Evolutionary conservation across 2,329 filamentous ascomycete species (phyloP), one percentile per base, ranked within the genome.

Genomic region (Fusarium compactum): DNA sequence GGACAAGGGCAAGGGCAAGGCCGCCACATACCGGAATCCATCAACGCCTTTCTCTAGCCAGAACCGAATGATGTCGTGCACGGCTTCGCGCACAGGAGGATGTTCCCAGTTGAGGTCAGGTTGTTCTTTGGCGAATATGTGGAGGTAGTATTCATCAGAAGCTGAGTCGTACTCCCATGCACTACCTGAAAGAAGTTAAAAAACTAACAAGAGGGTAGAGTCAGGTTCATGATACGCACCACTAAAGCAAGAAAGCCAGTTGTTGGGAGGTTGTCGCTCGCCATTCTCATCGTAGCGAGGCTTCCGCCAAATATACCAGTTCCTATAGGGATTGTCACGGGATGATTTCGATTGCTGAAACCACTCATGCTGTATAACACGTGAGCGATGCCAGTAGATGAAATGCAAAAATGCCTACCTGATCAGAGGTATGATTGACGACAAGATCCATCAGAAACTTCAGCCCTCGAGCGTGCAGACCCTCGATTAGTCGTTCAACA

Each of bases 101-200:
- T 90, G 90, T 71, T 94, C 90, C 91, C 92, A 95, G 79, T 95
- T 94, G 15, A 95, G 83, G 72, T 95, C 92, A 0, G 92, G 92
- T 74, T 94, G 91, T 63, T 91, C 87, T 4, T 85, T 84, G 7
- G 89, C 87, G 76, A 92, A 94, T 10, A 94, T 82, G 65, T 90
- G 87, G 2, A 93, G 86, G 72, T 92, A 93, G 77, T 92, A 93
- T 78, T 93, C 89, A 51, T 85, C 83, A 0, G 90, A 91, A 8
- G 79, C 78, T 8, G 61, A 18, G 16, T 73, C 71, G 6, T 69
- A 73, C 5, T 70, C 59, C 71, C 68, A 73, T 6, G 66, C 70
- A 38, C 69, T 71, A 8, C 67, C 67, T 65, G 4, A 3, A 8
- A 8, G 1, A 44, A 3, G 7, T 66, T 15, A 67, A 8, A 4